Conservation (phyloP, 306 rosid species). For the Medicago ruthenica region DNA sequence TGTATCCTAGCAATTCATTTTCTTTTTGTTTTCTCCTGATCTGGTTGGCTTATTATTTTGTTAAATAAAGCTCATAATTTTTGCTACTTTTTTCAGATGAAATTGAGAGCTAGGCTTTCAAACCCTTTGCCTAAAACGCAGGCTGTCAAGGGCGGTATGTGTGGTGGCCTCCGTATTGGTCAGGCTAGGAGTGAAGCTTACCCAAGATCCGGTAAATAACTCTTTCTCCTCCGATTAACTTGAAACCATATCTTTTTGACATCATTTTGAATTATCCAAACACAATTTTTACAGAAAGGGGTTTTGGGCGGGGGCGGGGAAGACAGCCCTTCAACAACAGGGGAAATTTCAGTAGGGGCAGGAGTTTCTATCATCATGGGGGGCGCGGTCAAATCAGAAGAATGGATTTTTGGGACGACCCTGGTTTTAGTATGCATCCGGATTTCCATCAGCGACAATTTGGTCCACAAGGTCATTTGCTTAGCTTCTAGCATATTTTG, state of each 20-base stretch:
- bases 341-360: slow-evolving; percentile 55
- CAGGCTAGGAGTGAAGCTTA: slow-evolving; percentile 52
- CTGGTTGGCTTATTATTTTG: slow-evolving; percentile 24
- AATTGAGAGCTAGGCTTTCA: slow-evolving; percentile 90
- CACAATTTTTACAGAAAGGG: slow-evolving; percentile 54
- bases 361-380: slow-evolving; percentile 59
- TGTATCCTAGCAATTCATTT: slow-evolving; percentile 18
- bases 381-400: slow-evolving; percentile 61
- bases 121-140: slow-evolving; percentile 87
- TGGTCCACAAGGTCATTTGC: slow-evolving; percentile 55
- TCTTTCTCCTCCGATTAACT: slow-evolving; percentile 39
- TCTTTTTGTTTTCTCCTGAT: slow-evolving; percentile 18
- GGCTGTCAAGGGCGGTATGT: slow-evolving; percentile 81
- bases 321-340: slow-evolving; percentile 46
- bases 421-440: slow-evolving; percentile 47
- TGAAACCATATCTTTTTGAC: slow-evolving; percentile 22
- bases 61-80: slow-evolving; percentile 21
- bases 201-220: slow-evolving; percentile 57
- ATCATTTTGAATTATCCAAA: slow-evolving; percentile 27
- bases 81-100: slow-evolving; percentile 50
- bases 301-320: slow-evolving; percentile 61
- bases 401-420: slow-evolving; percentile 49
- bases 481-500: slow-evolving; percentile 30
- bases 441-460: slow-evolving; percentile 64
- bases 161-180: slow-evolving; percentile 84